Conservation (phyloP, 73 alveolate genomes). For the Paramecium tetraurelia region DNA sequence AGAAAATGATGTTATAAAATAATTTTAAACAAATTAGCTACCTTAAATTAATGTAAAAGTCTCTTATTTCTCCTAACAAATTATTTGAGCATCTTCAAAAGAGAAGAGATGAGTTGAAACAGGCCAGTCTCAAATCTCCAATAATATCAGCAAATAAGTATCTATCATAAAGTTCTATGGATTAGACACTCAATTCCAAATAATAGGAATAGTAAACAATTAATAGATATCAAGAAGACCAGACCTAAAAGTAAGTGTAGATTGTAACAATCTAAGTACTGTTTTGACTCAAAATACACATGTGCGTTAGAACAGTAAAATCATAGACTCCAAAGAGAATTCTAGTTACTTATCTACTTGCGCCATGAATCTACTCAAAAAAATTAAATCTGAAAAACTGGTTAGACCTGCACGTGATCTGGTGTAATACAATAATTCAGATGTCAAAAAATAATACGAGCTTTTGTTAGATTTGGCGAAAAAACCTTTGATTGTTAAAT, state of each 20-base stretch:
- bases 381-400: neutral
- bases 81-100: neutral
- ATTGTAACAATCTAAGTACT: neutral
- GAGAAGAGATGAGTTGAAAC: neutral
- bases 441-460: neutral
- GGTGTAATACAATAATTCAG: neutral
- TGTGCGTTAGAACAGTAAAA: slow-evolving; percentile 25
- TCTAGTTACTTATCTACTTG: neutral
- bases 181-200: neutral
- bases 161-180: neutral
- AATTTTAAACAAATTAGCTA: neutral
- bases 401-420: neutral
- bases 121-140: neutral
- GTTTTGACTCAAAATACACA: neutral
- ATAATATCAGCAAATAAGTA: neutral
- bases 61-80: neutral
- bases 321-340: neutral
- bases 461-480: neutral
- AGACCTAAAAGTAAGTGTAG: slow-evolving; percentile 3
- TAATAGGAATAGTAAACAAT: neutral
- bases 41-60: neutral
- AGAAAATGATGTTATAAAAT: neutral
- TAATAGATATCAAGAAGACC: neutral
- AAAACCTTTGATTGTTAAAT: neutral
- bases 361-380: neutral